Percentiles rank a stretch among this genome's conserved stretches.
Evolutionary conservation across 257 asterid genomes (phyloP).

Genomic region (Ballota nigra): DNA sequence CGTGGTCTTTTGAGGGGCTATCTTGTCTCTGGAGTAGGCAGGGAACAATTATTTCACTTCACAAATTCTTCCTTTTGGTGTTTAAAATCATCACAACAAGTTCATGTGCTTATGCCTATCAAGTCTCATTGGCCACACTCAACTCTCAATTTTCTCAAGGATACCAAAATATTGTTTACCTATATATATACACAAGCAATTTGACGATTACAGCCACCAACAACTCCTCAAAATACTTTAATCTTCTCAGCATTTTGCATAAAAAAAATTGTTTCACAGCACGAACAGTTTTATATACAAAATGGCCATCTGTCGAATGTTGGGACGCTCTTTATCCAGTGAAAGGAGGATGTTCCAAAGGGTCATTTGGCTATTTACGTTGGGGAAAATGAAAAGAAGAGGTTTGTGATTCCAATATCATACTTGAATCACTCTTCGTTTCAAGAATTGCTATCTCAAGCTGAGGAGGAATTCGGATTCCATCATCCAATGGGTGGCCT

Average conservation of each 20-base stretch:
- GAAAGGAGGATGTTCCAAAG: neutral
- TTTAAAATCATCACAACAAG: neutral
- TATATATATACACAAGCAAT: neutral
- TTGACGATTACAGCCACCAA: neutral
- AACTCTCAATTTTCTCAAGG: neutral
- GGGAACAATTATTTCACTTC: neutral
- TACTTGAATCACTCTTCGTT: neutral
- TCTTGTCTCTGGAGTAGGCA: neutral
- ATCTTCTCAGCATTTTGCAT: neutral
- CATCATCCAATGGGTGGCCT: neutral
- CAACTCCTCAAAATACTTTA: neutral
- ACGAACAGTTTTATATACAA: too few relatives aligned
- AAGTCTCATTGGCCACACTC: neutral
- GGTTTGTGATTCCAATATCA: neutral
- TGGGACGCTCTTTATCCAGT: neutral
- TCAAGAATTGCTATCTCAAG: neutral
- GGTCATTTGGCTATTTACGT: neutral
- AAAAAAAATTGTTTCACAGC: neutral
- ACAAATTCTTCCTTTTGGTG: neutral
- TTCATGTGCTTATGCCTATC: neutral
- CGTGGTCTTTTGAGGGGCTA: neutral
- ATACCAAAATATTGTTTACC: neutral
- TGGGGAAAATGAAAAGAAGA: neutral
- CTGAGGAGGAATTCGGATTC: neutral
- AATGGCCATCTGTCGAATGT: neutral